phyloP scores from a whole-genome alignment of 2,329 filamentous ascomycete species.

The Exserohilum turcica region DNA sequence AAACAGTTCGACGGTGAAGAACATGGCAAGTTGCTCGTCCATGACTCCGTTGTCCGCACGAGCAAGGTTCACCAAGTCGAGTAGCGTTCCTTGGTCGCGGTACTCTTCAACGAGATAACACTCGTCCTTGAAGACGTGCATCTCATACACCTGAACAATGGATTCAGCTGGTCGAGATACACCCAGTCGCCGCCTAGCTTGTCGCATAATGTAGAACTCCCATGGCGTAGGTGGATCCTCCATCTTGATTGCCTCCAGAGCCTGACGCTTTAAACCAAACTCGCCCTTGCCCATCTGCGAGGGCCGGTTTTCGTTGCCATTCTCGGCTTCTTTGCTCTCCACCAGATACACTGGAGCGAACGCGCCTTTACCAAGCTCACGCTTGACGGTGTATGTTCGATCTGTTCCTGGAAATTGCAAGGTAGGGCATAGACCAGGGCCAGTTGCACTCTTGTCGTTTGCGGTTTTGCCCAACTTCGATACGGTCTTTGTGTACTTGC shows the following conservation, averaged over 20 bases:
- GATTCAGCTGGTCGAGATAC: constrained; percentile 74
- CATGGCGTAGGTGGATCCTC: constrained; percentile 86
- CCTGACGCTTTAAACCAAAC: constrained; percentile 62
- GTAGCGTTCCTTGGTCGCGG: constrained; percentile 84
- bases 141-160: constrained; percentile 81
- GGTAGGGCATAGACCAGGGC: constrained; percentile 63
- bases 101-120: constrained; percentile 88
- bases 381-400: constrained; percentile 75
- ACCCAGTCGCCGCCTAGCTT: constrained; percentile 76
- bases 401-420: constrained; percentile 70
- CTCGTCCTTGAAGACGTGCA: constrained; percentile 90
- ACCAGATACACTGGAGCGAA: constrained; percentile 95
- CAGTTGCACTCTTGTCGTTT: constrained; percentile 65
- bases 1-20: constrained; percentile 89
- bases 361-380: constrained; percentile 88
- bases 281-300: constrained; percentile 66
- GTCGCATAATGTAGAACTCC: constrained; percentile 96
- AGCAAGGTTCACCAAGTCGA: constrained; percentile 92
- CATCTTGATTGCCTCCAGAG: constrained; percentile 89
- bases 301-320: constrained; percentile 49
- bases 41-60: constrained; percentile 75
- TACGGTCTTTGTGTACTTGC: constrained; percentile 75
- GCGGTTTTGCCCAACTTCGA: constrained; percentile 61
- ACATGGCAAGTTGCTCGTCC: constrained; percentile 93
- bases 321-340: constrained; percentile 67